Percentiles rank a stretch among this genome's conserved stretches.
These are phyloP conservation scores for Carex parvula DNA, from an alignment of 176 grass and related monocot genomes.

Conservation along the genomic window DNA sequence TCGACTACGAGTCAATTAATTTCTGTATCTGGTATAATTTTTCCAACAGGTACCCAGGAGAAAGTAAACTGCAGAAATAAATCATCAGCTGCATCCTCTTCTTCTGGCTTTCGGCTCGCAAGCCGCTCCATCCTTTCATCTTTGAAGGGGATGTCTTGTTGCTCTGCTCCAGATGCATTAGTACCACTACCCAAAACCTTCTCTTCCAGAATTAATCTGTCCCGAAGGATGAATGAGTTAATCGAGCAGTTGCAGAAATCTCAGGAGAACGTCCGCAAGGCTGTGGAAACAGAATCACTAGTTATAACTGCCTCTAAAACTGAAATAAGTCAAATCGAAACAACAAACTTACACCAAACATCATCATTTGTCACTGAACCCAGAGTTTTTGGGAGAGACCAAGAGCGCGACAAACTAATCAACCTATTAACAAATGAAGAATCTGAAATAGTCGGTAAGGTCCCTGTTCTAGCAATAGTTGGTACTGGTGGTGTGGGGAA, in stretches of 20 bases:
- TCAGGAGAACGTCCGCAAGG: neutral
- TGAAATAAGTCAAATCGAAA: neutral
- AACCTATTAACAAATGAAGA: neutral
- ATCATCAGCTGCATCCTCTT: too few relatives aligned
- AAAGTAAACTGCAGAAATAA: too few relatives aligned
- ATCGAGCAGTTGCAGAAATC: neutral
- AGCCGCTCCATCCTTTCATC: too few relatives aligned
- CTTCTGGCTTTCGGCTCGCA: too few relatives aligned
- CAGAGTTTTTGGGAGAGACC: slow-evolving; percentile 29
- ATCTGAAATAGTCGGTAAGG: neutral
- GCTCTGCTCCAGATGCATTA: too few relatives aligned
- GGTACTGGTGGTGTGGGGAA: slow-evolving; percentile 41
- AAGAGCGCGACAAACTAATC: slow-evolving; percentile 21
- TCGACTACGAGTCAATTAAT: too few relatives aligned
- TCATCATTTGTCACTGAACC: slow-evolving; percentile 15
- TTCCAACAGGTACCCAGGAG: too few relatives aligned
- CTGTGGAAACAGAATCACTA: neutral
- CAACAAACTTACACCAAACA: neutral
- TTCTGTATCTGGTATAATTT: too few relatives aligned
- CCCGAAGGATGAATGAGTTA: slow-evolving; percentile 16
- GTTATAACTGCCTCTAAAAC: neutral
- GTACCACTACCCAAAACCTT: too few relatives aligned
- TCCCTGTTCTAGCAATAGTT: slow-evolving; percentile 22
- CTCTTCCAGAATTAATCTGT: neutral
- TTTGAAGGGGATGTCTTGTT: too few relatives aligned